Evolutionary conservation across 2,329 filamentous ascomycete genomes (phyloP).

Genomic region (Delphinella strobiligena): DNA sequence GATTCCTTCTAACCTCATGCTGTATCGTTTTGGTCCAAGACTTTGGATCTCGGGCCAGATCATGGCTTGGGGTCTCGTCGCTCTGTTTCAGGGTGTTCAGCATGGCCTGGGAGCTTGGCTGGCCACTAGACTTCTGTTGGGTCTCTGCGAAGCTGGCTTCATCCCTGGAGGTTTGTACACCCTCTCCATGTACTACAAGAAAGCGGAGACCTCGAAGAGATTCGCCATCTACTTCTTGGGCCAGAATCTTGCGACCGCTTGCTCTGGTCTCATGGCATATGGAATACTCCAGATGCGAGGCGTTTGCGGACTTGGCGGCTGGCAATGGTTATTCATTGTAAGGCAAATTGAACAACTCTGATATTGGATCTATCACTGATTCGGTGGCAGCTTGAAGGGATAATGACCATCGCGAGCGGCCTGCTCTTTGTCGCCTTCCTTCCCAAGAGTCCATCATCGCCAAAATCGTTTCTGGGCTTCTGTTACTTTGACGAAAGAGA

Average conservation of each 20-base stretch:
- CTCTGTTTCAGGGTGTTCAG: conserved; percentile 30
- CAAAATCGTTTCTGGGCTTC: conserved; percentile 1
- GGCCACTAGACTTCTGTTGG: conserved; percentile 26
- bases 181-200: conserved; percentile 33
- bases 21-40: conserved; percentile 24
- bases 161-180: conserved; percentile 36
- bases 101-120: conserved; percentile 25
- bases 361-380: too few species aligned
- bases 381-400: conserved; percentile 47
- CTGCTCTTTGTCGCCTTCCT: conserved; percentile 43
- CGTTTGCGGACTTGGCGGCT: conserved; percentile 27
- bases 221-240: conserved; percentile 32
- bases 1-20: conserved; percentile 19
- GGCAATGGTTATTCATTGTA: conserved; percentile 42
- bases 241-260: conserved; percentile 25
- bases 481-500: conserved; percentile 10
- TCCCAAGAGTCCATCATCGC: conserved; percentile 1
- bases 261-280: conserved; percentile 27
- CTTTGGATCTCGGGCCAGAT: conserved; percentile 28
- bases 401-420: conserved; percentile 42
- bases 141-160: conserved; percentile 30
- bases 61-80: conserved; percentile 24
- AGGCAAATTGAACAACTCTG: too few species aligned
- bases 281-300: conserved; percentile 30
- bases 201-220: conserved; percentile 28